Evolutionary conservation across 371 early-diverging fungal species (phyloP).

Genomic region (Lichtheimia ornata): DNA sequence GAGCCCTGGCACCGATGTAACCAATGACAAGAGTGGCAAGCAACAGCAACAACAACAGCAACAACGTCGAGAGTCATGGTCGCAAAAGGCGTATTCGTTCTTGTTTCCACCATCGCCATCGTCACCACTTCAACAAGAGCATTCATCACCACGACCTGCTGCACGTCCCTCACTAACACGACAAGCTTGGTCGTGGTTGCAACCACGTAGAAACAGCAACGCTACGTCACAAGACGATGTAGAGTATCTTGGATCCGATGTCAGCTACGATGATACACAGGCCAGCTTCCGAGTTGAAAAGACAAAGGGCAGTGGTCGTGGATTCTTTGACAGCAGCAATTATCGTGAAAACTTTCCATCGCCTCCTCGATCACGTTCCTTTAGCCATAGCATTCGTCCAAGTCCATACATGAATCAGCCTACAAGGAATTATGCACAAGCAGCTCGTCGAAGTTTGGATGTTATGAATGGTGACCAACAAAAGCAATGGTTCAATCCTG

Average conservation of each 20-base stretch:
- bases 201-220: neutral
- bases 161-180: too few relatives aligned
- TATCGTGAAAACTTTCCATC: neutral
- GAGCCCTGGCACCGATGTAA: constrained; percentile 11
- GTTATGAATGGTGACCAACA: neutral
- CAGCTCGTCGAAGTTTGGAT: neutral
- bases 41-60: neutral
- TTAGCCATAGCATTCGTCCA: neutral
- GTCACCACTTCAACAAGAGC: neutral
- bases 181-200: too few relatives aligned
- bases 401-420: neutral
- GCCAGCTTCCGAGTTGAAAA: constrained; percentile 4
- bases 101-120: neutral
- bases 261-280: constrained; percentile 13
- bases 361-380: neutral
- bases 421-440: neutral
- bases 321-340: neutral
- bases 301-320: too few relatives aligned
- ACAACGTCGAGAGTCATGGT: constrained; percentile 11
- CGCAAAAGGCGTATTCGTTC: constrained; percentile 15
- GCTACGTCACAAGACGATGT: neutral
- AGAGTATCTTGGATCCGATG: constrained; percentile 15
- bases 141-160: neutral
- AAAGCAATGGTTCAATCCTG: constrained; percentile 11
- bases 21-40: neutral